These are phyloP conservation scores for Avena insularis DNA, from an alignment of 176 grass and related monocot genomes.

Conservation along the genomic window DNA sequence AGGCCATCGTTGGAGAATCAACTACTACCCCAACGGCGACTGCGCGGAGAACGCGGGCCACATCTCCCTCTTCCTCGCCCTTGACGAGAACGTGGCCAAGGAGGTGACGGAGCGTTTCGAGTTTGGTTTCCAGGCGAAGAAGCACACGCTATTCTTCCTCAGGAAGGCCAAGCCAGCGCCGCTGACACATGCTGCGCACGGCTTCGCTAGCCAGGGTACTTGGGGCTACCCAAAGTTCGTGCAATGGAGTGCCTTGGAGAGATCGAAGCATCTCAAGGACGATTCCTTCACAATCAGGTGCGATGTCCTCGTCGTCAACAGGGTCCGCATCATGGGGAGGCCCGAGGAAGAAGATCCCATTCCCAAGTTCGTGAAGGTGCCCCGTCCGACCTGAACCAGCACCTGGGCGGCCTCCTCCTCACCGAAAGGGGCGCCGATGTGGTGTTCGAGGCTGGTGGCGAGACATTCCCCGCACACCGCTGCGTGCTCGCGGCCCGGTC, in stretches of 20 bases:
- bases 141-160: neutral
- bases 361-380: neutral
- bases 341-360: neutral
- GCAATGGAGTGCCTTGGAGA: neutral
- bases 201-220: neutral
- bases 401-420: neutral
- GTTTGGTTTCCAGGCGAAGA: neutral
- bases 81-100: neutral
- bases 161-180: neutral
- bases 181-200: neutral
- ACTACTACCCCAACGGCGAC: neutral
- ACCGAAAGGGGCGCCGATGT: neutral
- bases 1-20: neutral
- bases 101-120: neutral
- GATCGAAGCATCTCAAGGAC: neutral
- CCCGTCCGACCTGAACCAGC: neutral
- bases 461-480: neutral
- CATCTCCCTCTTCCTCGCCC: neutral
- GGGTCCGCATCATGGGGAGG: neutral
- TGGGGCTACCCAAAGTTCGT: neutral
- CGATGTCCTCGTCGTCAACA: neutral
- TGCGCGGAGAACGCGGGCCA: neutral
- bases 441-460: neutral
- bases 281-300: constrained; percentile 8
- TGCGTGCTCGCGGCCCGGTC: no score